Evolutionary conservation across 306 rosid species (phyloP), one percentile per base, ranked within the genome.

Genomic region (Acacia acuminata): DNA sequence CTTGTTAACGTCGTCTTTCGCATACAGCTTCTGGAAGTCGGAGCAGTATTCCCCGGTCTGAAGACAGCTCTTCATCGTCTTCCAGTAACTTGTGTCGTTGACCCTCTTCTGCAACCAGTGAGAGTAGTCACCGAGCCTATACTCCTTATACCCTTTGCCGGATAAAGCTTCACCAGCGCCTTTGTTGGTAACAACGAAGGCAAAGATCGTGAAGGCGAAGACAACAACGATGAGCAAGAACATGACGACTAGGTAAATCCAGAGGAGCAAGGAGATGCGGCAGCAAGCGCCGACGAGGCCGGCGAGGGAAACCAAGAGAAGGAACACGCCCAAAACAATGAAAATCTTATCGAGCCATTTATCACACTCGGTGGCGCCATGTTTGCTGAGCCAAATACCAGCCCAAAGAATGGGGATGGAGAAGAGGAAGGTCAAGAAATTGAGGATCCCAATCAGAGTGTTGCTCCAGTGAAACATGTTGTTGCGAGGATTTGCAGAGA

Each of bases 41-140:
- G 88, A 40, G 76, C 97, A 93, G 53, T 91, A 83, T 17, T 85
- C 79, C 36, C 88, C 88, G 2, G 84, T 75, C 3, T 56, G 25
- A 11, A 93, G 87, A 73, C 97, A 93, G 43, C 94, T 91, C 89
- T 78, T 78, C 55, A 91, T 90, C 43, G 76, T 82, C 58, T 79
- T 81, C 96, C 97, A 93, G 67, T 79, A 77, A 45, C 82, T 73
- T 10, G 66, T 8, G 65, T 73, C 75, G 66, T 34, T 84, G 7
- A 91, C 94, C 61, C 94, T 87, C 69, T 88, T 87, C 90, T 90
- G 96, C n/a, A 93, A 81, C 97, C 94, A 93, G 45, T 91, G 75
- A 0, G 97, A 93, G 82, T 90, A 93, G 79, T 91, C 93, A 0
- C 92, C 96, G 16, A 93, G 94, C 85, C 82, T 70, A 32, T 93